Percentiles rank a stretch among this genome's conserved stretches.
Conservation (phyloP, 208 protist species). For the Leishmania martiniquensis region DNA sequence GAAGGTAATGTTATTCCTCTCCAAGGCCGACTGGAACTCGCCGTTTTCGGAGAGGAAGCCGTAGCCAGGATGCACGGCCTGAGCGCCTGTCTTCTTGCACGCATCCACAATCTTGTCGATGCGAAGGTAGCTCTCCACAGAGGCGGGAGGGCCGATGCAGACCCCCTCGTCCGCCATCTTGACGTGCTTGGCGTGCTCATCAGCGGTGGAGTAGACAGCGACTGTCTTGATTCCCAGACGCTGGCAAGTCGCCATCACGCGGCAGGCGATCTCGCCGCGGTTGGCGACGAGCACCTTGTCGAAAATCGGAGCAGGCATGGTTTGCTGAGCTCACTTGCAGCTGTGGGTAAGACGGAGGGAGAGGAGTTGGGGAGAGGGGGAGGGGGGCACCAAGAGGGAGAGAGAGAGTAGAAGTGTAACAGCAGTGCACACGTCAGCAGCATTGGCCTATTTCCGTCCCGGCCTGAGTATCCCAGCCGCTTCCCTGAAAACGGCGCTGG, state of each 20-base stretch:
- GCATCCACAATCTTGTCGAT: constrained; percentile 94
- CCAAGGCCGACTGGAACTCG: constrained; percentile 83
- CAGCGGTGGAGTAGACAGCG: constrained; percentile 95
- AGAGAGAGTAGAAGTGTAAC: neutral
- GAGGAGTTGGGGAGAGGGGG: neutral
- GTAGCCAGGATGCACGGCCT: constrained; percentile 97
- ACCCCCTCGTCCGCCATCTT: constrained; percentile 86
- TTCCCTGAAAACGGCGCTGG: no score
- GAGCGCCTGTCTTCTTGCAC: constrained; percentile 78
- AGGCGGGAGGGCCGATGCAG: constrained; percentile 60
- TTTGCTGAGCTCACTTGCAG: no score
- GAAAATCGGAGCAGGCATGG: constrained; percentile 43
- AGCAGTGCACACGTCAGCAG: no score
- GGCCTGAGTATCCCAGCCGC: no score
- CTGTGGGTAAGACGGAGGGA: neutral
- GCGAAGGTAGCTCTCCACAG: constrained; percentile 88
- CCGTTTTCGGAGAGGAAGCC: constrained; percentile 98
- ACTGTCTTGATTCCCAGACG: constrained; percentile 95
- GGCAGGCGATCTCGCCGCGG: constrained; percentile 98
- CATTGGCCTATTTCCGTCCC: no score
- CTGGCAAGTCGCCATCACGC: constrained; percentile 93
- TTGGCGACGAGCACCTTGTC: constrained; percentile 98
- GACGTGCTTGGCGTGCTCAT: constrained; percentile 93
- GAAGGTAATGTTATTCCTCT: constrained; percentile 87
- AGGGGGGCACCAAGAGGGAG: no score